Conservation (phyloP, 192 early-diverging fungal genomes). For the Gigaspora rosea region DNA sequence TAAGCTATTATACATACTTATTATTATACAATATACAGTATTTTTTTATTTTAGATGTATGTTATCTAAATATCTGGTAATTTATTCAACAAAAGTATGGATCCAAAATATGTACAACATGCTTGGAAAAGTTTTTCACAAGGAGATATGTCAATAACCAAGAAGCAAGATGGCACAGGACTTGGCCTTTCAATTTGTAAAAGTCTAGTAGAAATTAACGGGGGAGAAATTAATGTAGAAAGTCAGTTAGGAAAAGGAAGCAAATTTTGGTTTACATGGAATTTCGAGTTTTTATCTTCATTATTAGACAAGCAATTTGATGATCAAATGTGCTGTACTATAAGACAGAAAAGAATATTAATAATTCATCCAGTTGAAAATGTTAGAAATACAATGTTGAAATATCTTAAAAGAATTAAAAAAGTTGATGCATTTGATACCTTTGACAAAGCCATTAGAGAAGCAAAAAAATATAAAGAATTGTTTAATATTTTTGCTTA, state of each 20-base stretch:
- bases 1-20: background rate
- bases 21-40: background rate
- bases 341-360: background rate
- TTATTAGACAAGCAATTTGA: background rate
- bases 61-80: too few relatives aligned
- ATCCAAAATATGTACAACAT: background rate
- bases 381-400: too few relatives aligned
- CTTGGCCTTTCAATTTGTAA: too few relatives aligned
- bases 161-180: too few relatives aligned
- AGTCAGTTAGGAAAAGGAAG: too few relatives aligned
- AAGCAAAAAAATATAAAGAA: background rate
- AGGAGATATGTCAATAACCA: too few relatives aligned
- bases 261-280: too few relatives aligned
- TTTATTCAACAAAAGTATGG: slow-evolving; percentile 56
- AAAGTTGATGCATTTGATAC: slow-evolving; percentile 20
- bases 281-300: background rate
- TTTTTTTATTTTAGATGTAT: background rate
- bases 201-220: too few relatives aligned
- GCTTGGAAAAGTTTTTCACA: too few relatives aligned
- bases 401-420: too few relatives aligned
- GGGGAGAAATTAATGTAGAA: too few relatives aligned
- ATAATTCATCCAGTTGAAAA: too few relatives aligned
- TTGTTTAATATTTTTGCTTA: background rate
- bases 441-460: slow-evolving; percentile 34
- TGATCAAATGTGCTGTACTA: slow-evolving; percentile 1